phyloP scores from a whole-genome alignment of 164 flowering plant species.

The Vitis rupestris region DNA sequence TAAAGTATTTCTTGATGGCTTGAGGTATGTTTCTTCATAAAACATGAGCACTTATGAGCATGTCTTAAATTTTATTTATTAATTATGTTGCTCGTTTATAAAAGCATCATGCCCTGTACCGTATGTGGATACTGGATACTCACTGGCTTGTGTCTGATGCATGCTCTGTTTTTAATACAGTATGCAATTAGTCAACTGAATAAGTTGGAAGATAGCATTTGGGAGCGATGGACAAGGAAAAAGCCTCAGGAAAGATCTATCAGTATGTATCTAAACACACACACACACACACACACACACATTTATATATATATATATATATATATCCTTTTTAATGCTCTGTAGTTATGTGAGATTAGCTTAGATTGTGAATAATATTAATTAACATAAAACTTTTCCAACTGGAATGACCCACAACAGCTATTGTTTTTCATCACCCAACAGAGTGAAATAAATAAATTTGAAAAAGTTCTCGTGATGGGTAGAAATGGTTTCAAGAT shows the following conservation, averaged over 20 bases:
- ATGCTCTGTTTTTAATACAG: constrained; percentile 34
- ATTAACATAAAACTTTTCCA: too few species aligned
- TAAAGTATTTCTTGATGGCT: too few species aligned
- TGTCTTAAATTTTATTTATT: neutral
- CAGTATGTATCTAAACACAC: constrained; percentile 35
- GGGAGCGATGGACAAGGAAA: constrained; percentile 74
- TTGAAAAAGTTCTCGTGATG: too few species aligned
- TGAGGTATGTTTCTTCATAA: neutral
- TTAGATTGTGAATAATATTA: neutral
- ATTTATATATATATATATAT: neutral
- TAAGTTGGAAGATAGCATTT: constrained; percentile 90
- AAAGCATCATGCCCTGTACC: too few species aligned
- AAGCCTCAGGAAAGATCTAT: constrained; percentile 47
- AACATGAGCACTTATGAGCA: neutral
- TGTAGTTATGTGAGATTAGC: neutral
- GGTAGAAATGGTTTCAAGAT: too few species aligned
- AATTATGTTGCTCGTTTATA: neutral
- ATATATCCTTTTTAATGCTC: neutral
- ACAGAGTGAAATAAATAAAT: too few species aligned
- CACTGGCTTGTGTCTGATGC: neutral
- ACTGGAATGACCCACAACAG: too few species aligned
- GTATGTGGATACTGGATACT: neutral
- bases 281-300: too few species aligned
- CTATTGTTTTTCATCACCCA: too few species aligned
- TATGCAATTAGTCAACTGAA: constrained; percentile 88